phyloP scores from a whole-genome alignment of 345 rosid species.

The Acer saccharum region DNA sequence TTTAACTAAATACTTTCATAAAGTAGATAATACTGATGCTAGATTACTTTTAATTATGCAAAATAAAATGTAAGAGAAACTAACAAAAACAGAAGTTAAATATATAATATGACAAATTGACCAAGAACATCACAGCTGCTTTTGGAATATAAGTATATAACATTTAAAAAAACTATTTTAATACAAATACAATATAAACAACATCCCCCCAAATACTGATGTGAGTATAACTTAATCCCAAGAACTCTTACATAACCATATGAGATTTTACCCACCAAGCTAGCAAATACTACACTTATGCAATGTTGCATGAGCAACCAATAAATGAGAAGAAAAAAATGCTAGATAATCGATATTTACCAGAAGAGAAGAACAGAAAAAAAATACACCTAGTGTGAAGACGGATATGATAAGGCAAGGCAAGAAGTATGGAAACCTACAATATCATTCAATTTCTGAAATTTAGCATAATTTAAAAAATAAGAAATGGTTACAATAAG shows the following conservation, averaged over 20 bases:
- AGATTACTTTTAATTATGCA: neutral
- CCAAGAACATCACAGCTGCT: neutral
- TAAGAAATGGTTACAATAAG: neutral
- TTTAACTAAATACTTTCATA: neutral
- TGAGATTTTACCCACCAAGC: neutral
- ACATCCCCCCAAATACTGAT: neutral
- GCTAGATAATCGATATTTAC: conserved; percentile 37
- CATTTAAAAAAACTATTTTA: neutral
- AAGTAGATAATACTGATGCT: neutral
- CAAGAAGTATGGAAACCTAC: conserved; percentile 81
- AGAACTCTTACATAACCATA: neutral
- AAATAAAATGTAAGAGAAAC: no score
- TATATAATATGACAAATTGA: neutral
- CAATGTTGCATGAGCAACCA: neutral
- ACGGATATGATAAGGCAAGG: conserved; percentile 74
- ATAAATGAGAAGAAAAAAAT: neutral
- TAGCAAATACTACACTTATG: neutral
- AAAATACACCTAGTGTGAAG: conserved; percentile 47
- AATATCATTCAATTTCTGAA: conserved; percentile 14
- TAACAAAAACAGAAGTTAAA: neutral
- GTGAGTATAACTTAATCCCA: neutral
- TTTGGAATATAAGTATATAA: neutral
- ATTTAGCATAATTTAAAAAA: conserved; percentile 16
- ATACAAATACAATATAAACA: neutral
- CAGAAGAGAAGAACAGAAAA: conserved; percentile 57